Conservation (phyloP, 768 basidiomycete species). For the Asterophora lycoperdoides region DNA sequence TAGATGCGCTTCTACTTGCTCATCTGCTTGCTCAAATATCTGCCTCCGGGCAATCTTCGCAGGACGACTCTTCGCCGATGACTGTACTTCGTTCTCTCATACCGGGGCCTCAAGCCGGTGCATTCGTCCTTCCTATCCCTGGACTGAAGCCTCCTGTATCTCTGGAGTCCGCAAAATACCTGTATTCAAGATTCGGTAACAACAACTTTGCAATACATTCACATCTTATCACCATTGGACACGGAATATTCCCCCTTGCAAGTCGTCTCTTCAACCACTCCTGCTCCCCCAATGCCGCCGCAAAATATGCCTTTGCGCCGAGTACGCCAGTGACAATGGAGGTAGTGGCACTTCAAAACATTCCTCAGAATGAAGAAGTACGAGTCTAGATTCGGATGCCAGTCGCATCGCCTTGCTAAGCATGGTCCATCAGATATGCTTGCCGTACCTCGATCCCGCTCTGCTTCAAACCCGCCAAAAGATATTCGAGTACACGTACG, state of each 20-base stretch:
- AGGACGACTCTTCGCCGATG: conserved; percentile 23
- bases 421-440: conserved; percentile 46
- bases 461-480: conserved; percentile 56
- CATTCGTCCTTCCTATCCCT: conserved; percentile 21
- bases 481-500: conserved; percentile 59
- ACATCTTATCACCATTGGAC: conserved; percentile 63
- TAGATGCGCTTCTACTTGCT: conserved; percentile 62
- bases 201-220: conserved; percentile 81
- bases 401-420: neutral
- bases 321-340: conserved; percentile 50
- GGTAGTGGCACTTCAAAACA: conserved; percentile 57
- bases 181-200: conserved; percentile 67
- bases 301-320: conserved; percentile 48
- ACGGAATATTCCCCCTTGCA: conserved; percentile 73
- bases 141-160: conserved; percentile 31
- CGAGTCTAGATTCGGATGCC: conserved; percentile 2
- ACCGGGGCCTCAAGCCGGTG: conserved; percentile 31
- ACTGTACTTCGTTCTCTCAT: conserved; percentile 41
- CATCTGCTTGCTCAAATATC: conserved; percentile 49
- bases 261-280: conserved; percentile 85
- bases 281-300: conserved; percentile 68
- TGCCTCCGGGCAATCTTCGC: conserved; percentile 12
- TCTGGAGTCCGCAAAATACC: conserved; percentile 21
- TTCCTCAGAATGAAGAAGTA: conserved; percentile 64
- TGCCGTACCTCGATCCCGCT: conserved; percentile 79